A percentile compares a stretch with the other conserved stretches of the same genome.
These are phyloP conservation scores for Catunica adiposa DNA, from an alignment of 2,329 filamentous ascomycete genomes.

Conservation along the genomic window DNA sequence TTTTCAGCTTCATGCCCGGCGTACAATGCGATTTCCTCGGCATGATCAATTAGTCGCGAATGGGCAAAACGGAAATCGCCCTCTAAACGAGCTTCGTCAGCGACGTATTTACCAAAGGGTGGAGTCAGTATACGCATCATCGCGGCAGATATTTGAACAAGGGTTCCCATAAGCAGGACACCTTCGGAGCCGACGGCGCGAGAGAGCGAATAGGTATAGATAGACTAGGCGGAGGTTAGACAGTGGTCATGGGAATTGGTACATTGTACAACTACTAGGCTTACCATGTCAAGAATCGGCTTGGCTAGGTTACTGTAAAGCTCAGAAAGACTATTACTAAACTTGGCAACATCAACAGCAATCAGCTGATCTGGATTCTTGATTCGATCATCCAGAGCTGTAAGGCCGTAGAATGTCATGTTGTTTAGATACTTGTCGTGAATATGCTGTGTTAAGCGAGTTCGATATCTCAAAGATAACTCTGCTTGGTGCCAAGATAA, in stretches of 20 bases:
- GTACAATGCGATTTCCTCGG: conserved; percentile 87
- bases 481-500: conserved; percentile 94
- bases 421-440: conserved; percentile 94
- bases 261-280: conserved; percentile 15
- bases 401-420: conserved; percentile 94
- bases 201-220: conserved; percentile 90
- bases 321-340: conserved; percentile 87
- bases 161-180: conserved; percentile 81
- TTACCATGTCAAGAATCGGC: conserved; percentile 76
- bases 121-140: conserved; percentile 90
- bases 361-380: conserved; percentile 98
- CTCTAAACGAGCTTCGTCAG: conserved; percentile 84
- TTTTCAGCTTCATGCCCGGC: conserved; percentile 87
- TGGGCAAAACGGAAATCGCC: conserved; percentile 95
- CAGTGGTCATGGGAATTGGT: conserved; percentile 17
- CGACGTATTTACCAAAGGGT: conserved; percentile 93
- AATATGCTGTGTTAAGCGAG: conserved; percentile 81
- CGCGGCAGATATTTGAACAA: conserved; percentile 83
- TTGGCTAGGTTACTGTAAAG: conserved; percentile 95
- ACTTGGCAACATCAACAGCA: conserved; percentile 88
- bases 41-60: conserved; percentile 85
- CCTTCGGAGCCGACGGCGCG: conserved; percentile 93
- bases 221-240: conserved; percentile 31
- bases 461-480: conserved; percentile 80
- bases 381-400: conserved; percentile 88